Percentiles rank a stretch among this genome's conserved stretches.
Evolutionary conservation across 164 flowering plant genomes (phyloP).

Genomic region (Umbilicus rupestris): DNA sequence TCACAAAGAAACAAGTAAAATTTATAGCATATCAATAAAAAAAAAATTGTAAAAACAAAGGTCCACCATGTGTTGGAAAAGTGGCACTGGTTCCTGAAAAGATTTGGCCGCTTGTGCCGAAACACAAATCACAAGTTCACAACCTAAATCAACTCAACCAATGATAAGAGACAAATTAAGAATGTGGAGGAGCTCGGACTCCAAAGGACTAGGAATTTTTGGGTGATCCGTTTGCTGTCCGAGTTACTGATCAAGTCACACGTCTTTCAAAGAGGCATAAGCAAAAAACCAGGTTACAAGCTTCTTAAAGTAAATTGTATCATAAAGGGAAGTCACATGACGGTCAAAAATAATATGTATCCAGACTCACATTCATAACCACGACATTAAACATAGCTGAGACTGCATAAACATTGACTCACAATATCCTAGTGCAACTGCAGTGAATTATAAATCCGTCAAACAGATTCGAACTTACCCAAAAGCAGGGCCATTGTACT

Average conservation of each 20-base stretch:
- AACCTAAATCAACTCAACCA: background rate
- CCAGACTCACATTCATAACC: background rate
- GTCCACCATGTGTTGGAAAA: background rate
- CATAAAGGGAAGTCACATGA: background rate
- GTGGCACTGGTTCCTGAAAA: background rate
- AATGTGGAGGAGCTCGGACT: background rate
- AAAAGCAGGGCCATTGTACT: conserved; percentile 58
- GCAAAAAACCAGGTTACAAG: background rate
- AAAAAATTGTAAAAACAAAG: background rate
- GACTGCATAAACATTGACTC: background rate
- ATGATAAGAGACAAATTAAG: background rate
- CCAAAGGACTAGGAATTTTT: background rate
- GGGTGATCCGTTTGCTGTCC: background rate
- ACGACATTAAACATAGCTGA: no score
- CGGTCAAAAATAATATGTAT: background rate
- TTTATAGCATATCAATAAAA: background rate
- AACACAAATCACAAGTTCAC: background rate
- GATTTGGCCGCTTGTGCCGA: background rate
- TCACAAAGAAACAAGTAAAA: background rate
- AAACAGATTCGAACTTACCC: conserved; percentile 33
- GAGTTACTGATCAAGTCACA: background rate
- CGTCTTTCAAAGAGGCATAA: background rate
- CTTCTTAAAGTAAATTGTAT: background rate
- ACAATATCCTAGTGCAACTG: background rate
- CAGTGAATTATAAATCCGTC: background rate